Base-by-base conservation (phyloP, 2,329 filamentous ascomycete genomes). In the Ophiostoma novo-ulmi region DNA sequence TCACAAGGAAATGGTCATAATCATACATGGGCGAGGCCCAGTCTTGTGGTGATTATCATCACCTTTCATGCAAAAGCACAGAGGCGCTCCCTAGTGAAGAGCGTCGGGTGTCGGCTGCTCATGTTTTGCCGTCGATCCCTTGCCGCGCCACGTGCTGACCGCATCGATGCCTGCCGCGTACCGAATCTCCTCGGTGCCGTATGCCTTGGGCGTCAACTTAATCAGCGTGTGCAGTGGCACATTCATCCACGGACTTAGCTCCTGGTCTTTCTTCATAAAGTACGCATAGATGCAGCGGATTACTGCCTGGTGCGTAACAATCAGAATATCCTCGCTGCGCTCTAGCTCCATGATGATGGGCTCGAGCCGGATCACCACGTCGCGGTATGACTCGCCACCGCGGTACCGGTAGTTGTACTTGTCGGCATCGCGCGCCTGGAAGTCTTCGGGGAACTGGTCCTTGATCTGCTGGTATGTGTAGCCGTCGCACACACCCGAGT, bases 391-490 rank as follows among this genome's bases (percentile, higher is more conserved):
- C 82, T 99, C 95, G 70, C 95, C 95, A 73, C 95, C 95, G 5
- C 95, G 90, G 81, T 99, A 99, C 71, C 95, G 93, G 82, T 99
- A 99, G 83, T 99, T 98, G 87, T 98, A 98, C 81, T 99, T 99
- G 84, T 99, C 95, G 75, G 97, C 93, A 80, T 99, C 95, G 73
- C 95, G 92, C 44, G 94, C 93, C 68, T 89, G 88, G 81, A 99
- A 99, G 81, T 99, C 95, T 75, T 97, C 94, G 0, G 95, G 95
- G 78, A 92, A 98, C 70, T 87, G 83, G 76, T 96, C 88, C 77
- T 95, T 93, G 78, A 99, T 98, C 78, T 99, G 91, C 77, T 93
- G 92, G 79, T 97, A 97, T 1, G 95, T 99, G 79, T 98, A 88
- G 70, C 94, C 94, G 77, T 99, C 95, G 81, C 95, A 99, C 67